Conservation (phyloP, 169 alveolate species). For the Babesia divergens region DNA sequence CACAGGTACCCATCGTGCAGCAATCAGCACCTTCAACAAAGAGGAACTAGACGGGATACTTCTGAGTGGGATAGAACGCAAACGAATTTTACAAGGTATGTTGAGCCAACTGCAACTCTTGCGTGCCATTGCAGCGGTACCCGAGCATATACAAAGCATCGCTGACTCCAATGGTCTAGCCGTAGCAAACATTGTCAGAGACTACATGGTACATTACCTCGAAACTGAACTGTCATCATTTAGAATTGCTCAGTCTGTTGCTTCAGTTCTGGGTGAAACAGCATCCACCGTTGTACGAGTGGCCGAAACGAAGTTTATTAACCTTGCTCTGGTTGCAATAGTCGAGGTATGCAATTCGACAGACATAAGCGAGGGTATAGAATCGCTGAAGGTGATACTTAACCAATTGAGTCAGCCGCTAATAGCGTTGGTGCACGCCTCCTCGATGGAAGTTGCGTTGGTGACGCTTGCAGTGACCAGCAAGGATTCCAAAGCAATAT, state of each 20-base stretch:
- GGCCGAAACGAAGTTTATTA: conserved; percentile 52
- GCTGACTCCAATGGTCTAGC: conserved; percentile 37
- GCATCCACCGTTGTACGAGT: conserved; percentile 36
- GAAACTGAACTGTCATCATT: conserved; percentile 20
- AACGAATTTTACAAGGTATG: conserved; percentile 1
- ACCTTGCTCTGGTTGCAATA: conserved; percentile 15
- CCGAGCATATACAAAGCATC: conserved; percentile 61
- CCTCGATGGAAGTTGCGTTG: neutral
- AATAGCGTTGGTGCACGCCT: conserved; percentile 13
- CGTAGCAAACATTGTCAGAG: conserved; percentile 33
- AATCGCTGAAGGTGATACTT: neutral
- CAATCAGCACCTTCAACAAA: neutral
- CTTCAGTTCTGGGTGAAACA: conserved; percentile 32
- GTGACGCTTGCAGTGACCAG: neutral
- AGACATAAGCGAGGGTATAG: neutral
- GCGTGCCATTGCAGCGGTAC: conserved; percentile 17
- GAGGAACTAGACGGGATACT: neutral
- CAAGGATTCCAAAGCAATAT: neutral
- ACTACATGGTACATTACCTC: conserved; percentile 2
- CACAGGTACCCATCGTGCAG: neutral
- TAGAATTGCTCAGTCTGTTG: conserved; percentile 24
- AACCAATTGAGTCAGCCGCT: conserved; percentile 15
- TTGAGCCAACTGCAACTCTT: conserved; percentile 25
- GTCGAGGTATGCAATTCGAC: conserved; percentile 5
- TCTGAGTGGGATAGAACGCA: conserved; percentile 25